These are phyloP conservation scores for Meyerozyma guilliermondii DNA, from an alignment of 1,139 yeast genomes.

Conservation along the genomic window DNA sequence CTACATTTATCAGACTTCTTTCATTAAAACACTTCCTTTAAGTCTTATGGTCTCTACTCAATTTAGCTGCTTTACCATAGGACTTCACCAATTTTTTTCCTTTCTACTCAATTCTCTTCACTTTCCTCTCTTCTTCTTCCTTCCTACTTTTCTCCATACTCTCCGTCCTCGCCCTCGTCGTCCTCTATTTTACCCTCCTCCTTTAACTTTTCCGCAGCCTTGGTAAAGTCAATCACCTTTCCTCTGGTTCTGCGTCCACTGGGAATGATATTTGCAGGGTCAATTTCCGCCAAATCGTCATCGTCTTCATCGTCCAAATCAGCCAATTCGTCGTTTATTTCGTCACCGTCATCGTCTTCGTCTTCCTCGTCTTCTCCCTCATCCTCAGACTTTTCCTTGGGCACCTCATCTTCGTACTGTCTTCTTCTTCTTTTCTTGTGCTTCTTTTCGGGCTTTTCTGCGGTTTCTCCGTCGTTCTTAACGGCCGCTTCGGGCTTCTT, in stretches of 20 bases:
- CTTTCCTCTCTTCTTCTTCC: neutral
- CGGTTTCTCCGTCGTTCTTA: conserved; percentile 13
- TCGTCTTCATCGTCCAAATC: conserved; percentile 56
- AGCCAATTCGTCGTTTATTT: conserved; percentile 18
- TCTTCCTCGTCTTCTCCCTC: conserved; percentile 46
- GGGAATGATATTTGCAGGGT: conserved; percentile 75
- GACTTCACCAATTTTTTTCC: neutral
- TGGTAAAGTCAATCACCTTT: conserved; percentile 77
- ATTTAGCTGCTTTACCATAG: too few species aligned
- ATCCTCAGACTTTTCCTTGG: conserved; percentile 43
- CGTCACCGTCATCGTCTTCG: conserved; percentile 43
- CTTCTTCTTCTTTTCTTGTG: conserved; percentile 44
- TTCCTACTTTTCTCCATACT: conserved; percentile 19
- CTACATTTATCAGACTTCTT: too few species aligned
- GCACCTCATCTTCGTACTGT: conserved; percentile 46
- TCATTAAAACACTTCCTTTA: too few species aligned
- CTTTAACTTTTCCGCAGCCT: conserved; percentile 71
- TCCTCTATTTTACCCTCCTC: conserved; percentile 33
- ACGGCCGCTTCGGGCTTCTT: conserved; percentile 11
- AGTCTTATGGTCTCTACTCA: too few species aligned
- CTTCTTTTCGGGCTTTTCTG: conserved; percentile 18
- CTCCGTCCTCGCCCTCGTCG: conserved; percentile 41
- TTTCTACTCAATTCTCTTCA: neutral
- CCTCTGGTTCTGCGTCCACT: conserved; percentile 91
- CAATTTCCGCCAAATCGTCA: conserved; percentile 80